These are phyloP conservation scores for Pseudogymnoascus sp. DNA, from an alignment of 2,329 filamentous ascomycete genomes.

Conservation along the genomic window DNA sequence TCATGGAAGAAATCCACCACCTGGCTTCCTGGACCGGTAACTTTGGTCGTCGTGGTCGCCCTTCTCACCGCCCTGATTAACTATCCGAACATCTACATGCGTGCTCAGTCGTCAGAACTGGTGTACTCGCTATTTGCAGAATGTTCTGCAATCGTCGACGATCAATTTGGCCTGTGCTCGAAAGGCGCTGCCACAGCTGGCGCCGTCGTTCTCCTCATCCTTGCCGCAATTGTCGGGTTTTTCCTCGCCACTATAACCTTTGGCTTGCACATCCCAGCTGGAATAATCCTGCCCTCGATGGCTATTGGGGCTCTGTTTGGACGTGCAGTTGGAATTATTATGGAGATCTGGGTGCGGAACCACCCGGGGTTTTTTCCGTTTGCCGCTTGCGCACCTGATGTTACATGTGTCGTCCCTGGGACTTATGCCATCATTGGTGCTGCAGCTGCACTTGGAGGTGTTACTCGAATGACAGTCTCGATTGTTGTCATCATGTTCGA, in stretches of 20 bases:
- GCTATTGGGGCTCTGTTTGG: slow-evolving; percentile 88
- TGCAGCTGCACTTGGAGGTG: slow-evolving; percentile 85
- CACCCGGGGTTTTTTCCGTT: slow-evolving; percentile 74
- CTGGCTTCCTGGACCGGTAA: slow-evolving; percentile 63
- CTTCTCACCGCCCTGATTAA: slow-evolving; percentile 81
- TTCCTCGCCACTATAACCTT: slow-evolving; percentile 82
- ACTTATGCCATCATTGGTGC: slow-evolving; percentile 96
- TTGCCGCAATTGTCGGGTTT: slow-evolving; percentile 78
- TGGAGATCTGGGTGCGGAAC: slow-evolving; percentile 78
- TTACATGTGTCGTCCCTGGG: slow-evolving; percentile 82
- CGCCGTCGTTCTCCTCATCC: slow-evolving; percentile 72
- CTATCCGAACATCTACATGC: slow-evolving; percentile 94
- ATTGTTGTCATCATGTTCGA: slow-evolving; percentile 99
- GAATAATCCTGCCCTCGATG: slow-evolving; percentile 93
- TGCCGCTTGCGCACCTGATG: slow-evolving; percentile 71
- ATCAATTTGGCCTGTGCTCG: slow-evolving; percentile 85
- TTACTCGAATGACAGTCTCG: slow-evolving; percentile 92
- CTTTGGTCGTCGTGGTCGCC: slow-evolving; percentile 73
- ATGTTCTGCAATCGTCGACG: slow-evolving; percentile 72
- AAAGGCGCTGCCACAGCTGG: slow-evolving; percentile 73
- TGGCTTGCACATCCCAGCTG: slow-evolving; percentile 86
- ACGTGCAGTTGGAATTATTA: slow-evolving; percentile 77
- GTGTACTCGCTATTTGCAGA: slow-evolving; percentile 89
- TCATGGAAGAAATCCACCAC: slow-evolving; percentile 62
- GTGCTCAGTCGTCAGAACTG: slow-evolving; percentile 82